phyloP scores from a whole-genome alignment of 106 monocot species.

The Alisma plantagoaquatica region DNA sequence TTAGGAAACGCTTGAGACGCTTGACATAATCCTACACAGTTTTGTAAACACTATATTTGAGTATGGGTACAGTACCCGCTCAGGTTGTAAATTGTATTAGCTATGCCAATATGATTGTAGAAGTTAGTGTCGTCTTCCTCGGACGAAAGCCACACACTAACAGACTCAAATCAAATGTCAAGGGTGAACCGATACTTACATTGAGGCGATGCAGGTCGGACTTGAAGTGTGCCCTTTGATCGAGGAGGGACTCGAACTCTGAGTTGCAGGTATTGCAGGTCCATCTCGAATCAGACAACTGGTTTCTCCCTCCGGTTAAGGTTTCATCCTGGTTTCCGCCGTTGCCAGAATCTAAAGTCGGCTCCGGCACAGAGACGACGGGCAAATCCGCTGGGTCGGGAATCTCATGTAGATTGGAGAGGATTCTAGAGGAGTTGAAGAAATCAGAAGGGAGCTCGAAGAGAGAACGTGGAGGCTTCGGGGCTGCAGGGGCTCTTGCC shows the following conservation, averaged over 20 bases:
- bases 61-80: background rate
- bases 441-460: slow-evolving; percentile 71
- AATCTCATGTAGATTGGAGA: slow-evolving; percentile 21
- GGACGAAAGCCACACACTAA: too few species aligned
- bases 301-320: background rate
- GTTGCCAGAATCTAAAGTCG: background rate
- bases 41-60: too few species aligned
- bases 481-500: too few species aligned
- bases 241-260: slow-evolving; percentile 74
- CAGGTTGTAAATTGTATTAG: background rate
- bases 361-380: background rate
- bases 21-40: too few species aligned
- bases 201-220: slow-evolving; percentile 84
- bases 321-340: background rate
- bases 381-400: background rate
- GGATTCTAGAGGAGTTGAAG: slow-evolving; percentile 52
- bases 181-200: too few species aligned
- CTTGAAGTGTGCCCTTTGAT: slow-evolving; percentile 82
- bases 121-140: background rate
- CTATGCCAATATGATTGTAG: background rate
- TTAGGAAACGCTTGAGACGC: too few species aligned
- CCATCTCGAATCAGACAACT: slow-evolving; percentile 22
- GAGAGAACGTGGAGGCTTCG: slow-evolving; percentile 40
- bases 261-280: slow-evolving; percentile 62
- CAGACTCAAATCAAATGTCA: too few species aligned